Conservation (phyloP, 1,284 basidiomycete genomes). For the Heterobasidion irregulare region DNA sequence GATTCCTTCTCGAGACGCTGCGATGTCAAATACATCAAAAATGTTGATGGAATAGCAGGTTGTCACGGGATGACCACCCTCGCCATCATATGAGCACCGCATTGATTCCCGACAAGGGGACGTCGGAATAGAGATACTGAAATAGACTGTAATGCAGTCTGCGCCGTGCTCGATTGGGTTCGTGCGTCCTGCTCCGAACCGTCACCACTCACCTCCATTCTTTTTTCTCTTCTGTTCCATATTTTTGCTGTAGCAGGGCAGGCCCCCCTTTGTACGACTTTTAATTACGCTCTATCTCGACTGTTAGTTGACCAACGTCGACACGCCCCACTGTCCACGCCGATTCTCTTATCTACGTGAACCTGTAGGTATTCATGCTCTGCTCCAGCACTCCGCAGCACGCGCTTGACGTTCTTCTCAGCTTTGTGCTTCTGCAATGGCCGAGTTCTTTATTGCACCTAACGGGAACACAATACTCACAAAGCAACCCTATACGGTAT, state of each 20-base stretch:
- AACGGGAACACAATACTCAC: conserved; percentile 6
- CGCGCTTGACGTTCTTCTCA: too few relatives aligned
- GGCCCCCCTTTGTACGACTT: conserved; percentile 10
- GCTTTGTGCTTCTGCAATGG: neutral
- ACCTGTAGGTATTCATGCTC: too few relatives aligned
- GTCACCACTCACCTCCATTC: neutral
- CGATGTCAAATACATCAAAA: neutral
- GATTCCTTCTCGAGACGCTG: neutral
- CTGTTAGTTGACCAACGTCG: conserved; percentile 8
- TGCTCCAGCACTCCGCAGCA: too few relatives aligned
- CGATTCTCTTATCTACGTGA: neutral
- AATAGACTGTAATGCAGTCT: too few relatives aligned
- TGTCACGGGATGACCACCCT: neutral
- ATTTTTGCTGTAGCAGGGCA: neutral
- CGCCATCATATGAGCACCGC: too few relatives aligned
- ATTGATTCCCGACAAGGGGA: too few relatives aligned
- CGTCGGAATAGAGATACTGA: too few relatives aligned
- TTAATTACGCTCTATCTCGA: neutral
- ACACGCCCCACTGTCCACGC: neutral
- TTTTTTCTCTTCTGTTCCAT: neutral
- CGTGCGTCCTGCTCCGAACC: neutral
- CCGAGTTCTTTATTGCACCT: neutral
- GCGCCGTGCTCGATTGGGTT: too few relatives aligned
- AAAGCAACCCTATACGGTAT: neutral
- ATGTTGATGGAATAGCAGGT: neutral